Conservation (phyloP, 116 monocot species). For the Iris pallida region DNA sequence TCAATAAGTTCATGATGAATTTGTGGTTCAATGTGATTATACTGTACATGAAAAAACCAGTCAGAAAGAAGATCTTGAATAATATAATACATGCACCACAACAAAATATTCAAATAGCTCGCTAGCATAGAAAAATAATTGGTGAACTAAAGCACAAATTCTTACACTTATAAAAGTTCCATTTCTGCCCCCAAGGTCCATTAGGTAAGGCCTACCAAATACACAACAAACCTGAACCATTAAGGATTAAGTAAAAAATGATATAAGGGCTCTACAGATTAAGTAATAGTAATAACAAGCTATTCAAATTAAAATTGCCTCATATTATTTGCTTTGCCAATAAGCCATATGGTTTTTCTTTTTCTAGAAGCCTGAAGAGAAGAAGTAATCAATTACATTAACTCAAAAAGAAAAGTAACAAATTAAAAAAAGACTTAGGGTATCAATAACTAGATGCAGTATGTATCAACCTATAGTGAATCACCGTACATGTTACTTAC, state of each 20-base stretch:
- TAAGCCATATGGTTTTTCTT: conserved; percentile 64
- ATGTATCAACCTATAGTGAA: conserved; percentile 55
- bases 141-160: neutral
- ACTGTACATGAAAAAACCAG: conserved; percentile 51
- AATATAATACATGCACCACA: neutral
- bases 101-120: neutral
- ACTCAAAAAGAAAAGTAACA: neutral
- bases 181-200: conserved; percentile 91
- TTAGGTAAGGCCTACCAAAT: conserved; percentile 70
- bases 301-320: neutral
- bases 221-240: conserved; percentile 2
- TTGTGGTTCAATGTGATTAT: conserved; percentile 61
- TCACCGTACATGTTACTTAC: conserved; percentile 86
- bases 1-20: conserved; percentile 80
- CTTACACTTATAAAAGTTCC: conserved; percentile 85
- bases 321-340: conserved; percentile 70
- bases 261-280: neutral
- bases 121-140: conserved; percentile 1
- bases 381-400: neutral
- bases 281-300: no score
- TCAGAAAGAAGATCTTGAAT: conserved; percentile 4
- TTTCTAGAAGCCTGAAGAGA: conserved; percentile 62
- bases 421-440: neutral
- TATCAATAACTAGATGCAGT: neutral
- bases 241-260: neutral